phyloP scores from a whole-genome alignment of 2,329 filamentous ascomycete genomes.

The Cryoendolithus antarcticus region DNA sequence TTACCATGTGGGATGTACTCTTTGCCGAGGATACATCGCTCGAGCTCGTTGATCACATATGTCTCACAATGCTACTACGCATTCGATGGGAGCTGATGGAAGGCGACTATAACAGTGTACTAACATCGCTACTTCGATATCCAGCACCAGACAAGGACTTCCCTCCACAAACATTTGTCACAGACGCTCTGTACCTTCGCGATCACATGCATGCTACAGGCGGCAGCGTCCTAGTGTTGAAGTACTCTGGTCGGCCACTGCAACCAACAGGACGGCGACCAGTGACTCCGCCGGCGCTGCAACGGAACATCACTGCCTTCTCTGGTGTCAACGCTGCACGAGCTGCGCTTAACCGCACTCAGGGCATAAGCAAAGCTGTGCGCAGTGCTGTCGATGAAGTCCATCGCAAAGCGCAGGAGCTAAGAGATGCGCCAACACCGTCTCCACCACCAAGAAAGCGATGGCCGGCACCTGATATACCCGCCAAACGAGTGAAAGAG shows the following conservation, averaged over 20 bases:
- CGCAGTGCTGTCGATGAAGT: conserved; percentile 74
- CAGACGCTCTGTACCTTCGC: conserved; percentile 67
- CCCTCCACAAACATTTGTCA: conserved; percentile 56
- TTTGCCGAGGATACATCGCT: conserved; percentile 76
- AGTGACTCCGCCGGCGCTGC: conserved; percentile 20
- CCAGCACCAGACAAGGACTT: conserved; percentile 40
- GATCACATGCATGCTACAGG: conserved; percentile 51
- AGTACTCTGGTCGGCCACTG: conserved; percentile 48
- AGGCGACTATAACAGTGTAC: conserved; percentile 74
- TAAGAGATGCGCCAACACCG: conserved; percentile 37
- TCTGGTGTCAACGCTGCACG: conserved; percentile 13
- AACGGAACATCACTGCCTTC: conserved; percentile 23
- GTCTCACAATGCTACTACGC: conserved; percentile 81
- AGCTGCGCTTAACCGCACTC: conserved; percentile 5
- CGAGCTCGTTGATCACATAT: conserved; percentile 78
- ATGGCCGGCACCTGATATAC: neutral
- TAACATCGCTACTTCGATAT: conserved; percentile 75
- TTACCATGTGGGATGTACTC: conserved; percentile 80
- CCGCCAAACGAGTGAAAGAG: conserved; percentile 28
- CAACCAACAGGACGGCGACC: conserved; percentile 17
- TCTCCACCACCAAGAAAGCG: conserved; percentile 2
- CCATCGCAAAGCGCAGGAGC: conserved; percentile 57
- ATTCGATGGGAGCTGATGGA: conserved; percentile 82
- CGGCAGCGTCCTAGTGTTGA: conserved; percentile 53
- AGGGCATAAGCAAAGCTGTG: conserved; percentile 64